phyloP scores from a whole-genome alignment of 1,284 basidiomycete species.

The Cryptococcus sp. region DNA sequence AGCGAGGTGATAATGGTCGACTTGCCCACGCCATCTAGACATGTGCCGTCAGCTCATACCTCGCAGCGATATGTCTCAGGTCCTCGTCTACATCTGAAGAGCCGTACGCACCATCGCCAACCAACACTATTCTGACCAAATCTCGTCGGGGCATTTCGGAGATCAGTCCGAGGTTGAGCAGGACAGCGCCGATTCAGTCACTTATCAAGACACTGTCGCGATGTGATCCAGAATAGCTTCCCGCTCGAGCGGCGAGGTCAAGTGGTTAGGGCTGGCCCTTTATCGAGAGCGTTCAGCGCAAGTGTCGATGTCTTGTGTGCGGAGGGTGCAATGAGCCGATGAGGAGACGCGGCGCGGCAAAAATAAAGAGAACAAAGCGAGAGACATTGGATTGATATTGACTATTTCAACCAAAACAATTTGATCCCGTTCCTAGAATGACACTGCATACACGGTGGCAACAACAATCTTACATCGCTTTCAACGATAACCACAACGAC shows the following conservation, averaged over 20 bases:
- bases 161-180: not conserved
- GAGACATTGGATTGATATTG: not conserved
- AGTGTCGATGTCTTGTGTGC: no score
- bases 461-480: not conserved
- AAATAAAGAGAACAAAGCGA: not conserved
- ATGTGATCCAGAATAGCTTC: no score
- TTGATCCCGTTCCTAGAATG: conserved; percentile 13
- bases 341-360: not conserved
- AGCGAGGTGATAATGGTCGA: conserved; percentile 92
- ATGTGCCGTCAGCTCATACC: not conserved
- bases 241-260: no score
- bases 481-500: conserved; percentile 52
- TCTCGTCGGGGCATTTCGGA: conserved; percentile 48
- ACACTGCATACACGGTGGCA: not conserved
- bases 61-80: not conserved
- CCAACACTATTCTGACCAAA: conserved; percentile 74
- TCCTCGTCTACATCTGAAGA: not conserved
- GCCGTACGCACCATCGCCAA: conserved; percentile 75
- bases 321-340: not conserved
- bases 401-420: conserved; percentile 1
- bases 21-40: conserved; percentile 87
- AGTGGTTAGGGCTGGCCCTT: no score
- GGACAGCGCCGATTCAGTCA: not conserved
- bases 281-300: no score
- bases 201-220: no score